These are phyloP conservation scores for Patellifolia procumbens DNA, from an alignment of 179 eudicot genomes.

Conservation along the genomic window DNA sequence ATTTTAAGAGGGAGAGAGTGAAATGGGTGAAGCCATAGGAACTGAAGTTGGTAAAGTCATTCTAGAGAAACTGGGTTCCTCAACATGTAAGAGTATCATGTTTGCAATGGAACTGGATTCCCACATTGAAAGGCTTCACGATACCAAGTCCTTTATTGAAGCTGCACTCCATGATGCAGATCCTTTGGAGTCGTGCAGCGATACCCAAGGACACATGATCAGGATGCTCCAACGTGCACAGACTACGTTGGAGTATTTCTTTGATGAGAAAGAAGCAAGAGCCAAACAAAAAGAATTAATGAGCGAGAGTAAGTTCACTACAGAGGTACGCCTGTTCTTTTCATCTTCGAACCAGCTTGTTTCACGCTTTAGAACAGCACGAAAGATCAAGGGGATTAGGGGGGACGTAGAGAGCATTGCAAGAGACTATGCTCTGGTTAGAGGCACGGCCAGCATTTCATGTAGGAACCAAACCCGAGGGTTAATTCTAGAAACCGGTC, in stretches of 20 bases:
- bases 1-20: neutral
- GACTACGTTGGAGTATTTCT: neutral
- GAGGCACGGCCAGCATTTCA: neutral
- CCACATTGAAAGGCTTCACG: neutral
- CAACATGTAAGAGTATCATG: neutral
- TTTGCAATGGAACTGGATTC: neutral
- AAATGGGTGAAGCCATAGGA: slow-evolving; percentile 13
- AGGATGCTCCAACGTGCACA: neutral
- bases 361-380: neutral
- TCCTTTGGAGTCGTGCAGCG: neutral
- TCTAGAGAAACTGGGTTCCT: slow-evolving; percentile 2
- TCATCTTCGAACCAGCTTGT: slow-evolving; percentile 11
- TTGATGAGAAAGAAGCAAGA: slow-evolving; percentile 8
- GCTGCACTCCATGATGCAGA: slow-evolving; percentile 21
- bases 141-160: slow-evolving; percentile 9
- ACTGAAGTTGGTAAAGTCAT: neutral
- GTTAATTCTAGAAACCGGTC: neutral
- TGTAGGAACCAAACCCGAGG: neutral
- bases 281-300: slow-evolving; percentile 14
- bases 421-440: neutral
- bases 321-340: slow-evolving; percentile 14
- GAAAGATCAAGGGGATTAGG: neutral
- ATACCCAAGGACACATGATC: neutral
- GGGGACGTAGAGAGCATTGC: neutral
- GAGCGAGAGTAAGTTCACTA: neutral